These are phyloP conservation scores for Linum lewisii DNA, from an alignment of 345 rosid species.

Conservation along the genomic window DNA sequence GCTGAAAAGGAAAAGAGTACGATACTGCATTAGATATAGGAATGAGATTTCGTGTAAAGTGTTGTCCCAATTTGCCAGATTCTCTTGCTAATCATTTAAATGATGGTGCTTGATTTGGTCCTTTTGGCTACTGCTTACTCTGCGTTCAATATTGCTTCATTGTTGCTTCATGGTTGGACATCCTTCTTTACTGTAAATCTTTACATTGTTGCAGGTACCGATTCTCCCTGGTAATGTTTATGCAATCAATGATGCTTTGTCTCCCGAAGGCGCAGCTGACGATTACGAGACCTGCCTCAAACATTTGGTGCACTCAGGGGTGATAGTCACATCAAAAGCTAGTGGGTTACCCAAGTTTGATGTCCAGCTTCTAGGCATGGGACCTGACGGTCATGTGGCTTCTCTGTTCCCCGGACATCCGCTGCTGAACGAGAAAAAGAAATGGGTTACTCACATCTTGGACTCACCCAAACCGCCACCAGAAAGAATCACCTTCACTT, in stretches of 20 bases:
- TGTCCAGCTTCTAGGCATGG: constrained; percentile 82
- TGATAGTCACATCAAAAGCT: constrained; percentile 32
- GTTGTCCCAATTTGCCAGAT: no score
- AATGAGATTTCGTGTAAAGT: no score
- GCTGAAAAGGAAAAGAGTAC: no score
- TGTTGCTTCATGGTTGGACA: neutral
- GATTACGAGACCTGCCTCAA: constrained; percentile 72
- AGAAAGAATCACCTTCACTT: constrained; percentile 72
- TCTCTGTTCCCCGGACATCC: constrained; percentile 74
- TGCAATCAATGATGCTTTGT: constrained; percentile 65
- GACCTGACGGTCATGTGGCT: constrained; percentile 88
- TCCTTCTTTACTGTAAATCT: neutral
- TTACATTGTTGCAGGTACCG: constrained; percentile 36
- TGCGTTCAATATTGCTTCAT: neutral
- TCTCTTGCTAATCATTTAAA: no score
- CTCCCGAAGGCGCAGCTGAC: constrained; percentile 79
- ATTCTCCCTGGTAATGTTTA: constrained; percentile 55
- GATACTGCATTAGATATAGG: no score
- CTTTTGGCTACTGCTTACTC: no score
- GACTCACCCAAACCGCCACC: constrained; percentile 90
- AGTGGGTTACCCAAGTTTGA: constrained; percentile 76
- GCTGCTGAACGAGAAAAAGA: constrained; percentile 51
- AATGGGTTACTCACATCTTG: constrained; percentile 62
- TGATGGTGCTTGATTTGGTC: no score
- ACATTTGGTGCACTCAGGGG: constrained; percentile 33